Conservation (phyloP, 768 basidiomycete genomes). For the Amanita subjunquillea region DNA sequence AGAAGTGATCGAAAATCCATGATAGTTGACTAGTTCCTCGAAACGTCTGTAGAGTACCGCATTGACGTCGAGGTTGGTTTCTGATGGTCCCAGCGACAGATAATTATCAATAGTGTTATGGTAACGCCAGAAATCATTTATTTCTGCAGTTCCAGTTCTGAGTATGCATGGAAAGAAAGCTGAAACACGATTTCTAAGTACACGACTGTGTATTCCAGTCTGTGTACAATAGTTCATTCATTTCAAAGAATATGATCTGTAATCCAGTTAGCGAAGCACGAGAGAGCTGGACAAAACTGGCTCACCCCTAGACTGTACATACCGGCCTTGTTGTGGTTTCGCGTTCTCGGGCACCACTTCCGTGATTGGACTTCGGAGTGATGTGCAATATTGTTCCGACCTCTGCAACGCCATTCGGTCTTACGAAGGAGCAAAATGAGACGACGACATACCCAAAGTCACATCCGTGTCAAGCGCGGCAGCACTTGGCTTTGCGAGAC, state of each 20-base stretch:
- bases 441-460: slow-evolving; percentile 48
- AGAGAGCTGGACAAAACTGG: slow-evolving; percentile 5
- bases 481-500: slow-evolving; percentile 70
- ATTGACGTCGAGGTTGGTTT: too few relatives aligned
- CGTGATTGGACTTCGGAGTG: slow-evolving; percentile 80
- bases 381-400: slow-evolving; percentile 90
- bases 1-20: too few relatives aligned
- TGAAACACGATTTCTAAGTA: too few relatives aligned
- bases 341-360: slow-evolving; percentile 40
- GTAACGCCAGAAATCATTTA: too few relatives aligned
- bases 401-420: slow-evolving; percentile 30
- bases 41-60: too few relatives aligned
- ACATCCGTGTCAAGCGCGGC: slow-evolving; percentile 50
- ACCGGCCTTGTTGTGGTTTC: slow-evolving; percentile 80
- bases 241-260: slow-evolving; percentile 95
- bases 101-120: too few relatives aligned
- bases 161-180: too few relatives aligned
- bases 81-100: too few relatives aligned
- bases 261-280: slow-evolving; percentile 1
- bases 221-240: slow-evolving; percentile 74
- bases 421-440: not conserved
- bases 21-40: too few relatives aligned
- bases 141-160: too few relatives aligned
- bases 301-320: slow-evolving; percentile 89
- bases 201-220: too few relatives aligned